Percentiles rank a stretch among this genome's conserved stretches.
These are phyloP conservation scores for Candida hungchunana DNA, from an alignment of 805 yeast species.

Conservation along the genomic window DNA sequence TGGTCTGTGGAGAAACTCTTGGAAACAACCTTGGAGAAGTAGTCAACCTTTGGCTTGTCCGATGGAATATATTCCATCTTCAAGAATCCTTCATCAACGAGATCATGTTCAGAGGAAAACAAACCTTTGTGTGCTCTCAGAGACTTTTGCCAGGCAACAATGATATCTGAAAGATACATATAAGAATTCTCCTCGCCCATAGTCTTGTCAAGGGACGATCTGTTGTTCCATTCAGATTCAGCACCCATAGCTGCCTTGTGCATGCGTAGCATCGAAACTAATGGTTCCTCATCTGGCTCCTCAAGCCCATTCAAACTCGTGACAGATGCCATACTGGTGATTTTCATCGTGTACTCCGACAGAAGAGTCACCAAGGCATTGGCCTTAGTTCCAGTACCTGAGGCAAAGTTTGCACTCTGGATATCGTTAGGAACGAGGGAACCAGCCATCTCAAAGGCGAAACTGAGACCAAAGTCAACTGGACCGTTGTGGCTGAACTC, in stretches of 20 bases:
- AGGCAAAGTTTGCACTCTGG: constrained; percentile 51
- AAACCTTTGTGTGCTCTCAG: constrained; percentile 59
- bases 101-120: constrained; percentile 53
- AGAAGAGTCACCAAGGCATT: constrained; percentile 69
- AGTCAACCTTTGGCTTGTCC: constrained; percentile 53
- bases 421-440: constrained; percentile 60
- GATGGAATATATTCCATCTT: constrained; percentile 91
- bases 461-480: constrained; percentile 77
- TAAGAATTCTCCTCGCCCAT: constrained; percentile 40
- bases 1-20: constrained; percentile 62
- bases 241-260: constrained; percentile 58
- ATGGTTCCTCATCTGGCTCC: constrained; percentile 40
- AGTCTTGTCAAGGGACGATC: no score
- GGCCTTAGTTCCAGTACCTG: constrained; percentile 34
- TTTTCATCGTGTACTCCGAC: constrained; percentile 74
- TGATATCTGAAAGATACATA: constrained; percentile 64
- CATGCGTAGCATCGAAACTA: constrained; percentile 44
- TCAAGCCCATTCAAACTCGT: no score
- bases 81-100: constrained; percentile 53
- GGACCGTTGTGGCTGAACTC: constrained; percentile 31
- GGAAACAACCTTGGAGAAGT: constrained; percentile 45
- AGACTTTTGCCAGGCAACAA: constrained; percentile 63
- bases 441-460: constrained; percentile 89
- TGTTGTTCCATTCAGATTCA: constrained; percentile 80
- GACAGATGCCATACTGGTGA: no score